A percentile compares a stretch with the other conserved stretches of the same genome.
Conservation (phyloP, 2,329 filamentous ascomycete species). For the Mycosphaerella arachidis region DNA sequence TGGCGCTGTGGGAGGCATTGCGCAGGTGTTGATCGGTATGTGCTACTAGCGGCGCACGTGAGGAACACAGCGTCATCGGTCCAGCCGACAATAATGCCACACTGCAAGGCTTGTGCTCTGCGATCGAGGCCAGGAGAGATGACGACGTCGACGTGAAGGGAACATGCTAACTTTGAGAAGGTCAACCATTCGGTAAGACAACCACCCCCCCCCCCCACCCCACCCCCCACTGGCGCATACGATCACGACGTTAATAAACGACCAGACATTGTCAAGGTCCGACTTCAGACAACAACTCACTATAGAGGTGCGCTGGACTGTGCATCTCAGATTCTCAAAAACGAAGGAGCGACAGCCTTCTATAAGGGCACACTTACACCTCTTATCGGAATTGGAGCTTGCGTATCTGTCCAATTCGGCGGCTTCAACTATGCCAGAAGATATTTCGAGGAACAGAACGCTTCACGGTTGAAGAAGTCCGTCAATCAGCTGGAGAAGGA, state of each 20-base stretch:
- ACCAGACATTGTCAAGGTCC: slow-evolving; percentile 91
- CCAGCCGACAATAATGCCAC: not conserved
- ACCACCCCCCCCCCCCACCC: too few relatives aligned
- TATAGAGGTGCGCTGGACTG: slow-evolving; percentile 78
- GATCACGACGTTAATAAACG: not conserved
- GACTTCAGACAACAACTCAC: slow-evolving; percentile 80
- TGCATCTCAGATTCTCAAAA: slow-evolving; percentile 76
- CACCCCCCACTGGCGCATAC: too few relatives aligned
- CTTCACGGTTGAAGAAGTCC: slow-evolving; percentile 32
- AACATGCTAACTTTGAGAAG: slow-evolving; percentile 34
- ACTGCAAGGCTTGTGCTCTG: not conserved
- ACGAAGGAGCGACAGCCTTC: slow-evolving; percentile 86
- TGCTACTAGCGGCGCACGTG: slow-evolving; percentile 21
- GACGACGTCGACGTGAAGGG: not conserved
- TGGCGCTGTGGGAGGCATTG: slow-evolving; percentile 84
- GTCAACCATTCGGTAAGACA: slow-evolving; percentile 60
- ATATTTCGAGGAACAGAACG: slow-evolving; percentile 73
- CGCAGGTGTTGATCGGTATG: slow-evolving; percentile 88
- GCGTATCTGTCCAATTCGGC: slow-evolving; percentile 93
- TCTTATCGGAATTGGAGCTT: slow-evolving; percentile 91
- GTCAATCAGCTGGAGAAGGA: slow-evolving; percentile 27
- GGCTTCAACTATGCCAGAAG: slow-evolving; percentile 91
- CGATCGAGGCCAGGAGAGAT: not conserved
- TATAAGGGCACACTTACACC: slow-evolving; percentile 98
- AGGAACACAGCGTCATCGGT: not conserved